Base-by-base conservation (phyloP, 129 eudicot species). In the Flaveria brownii region DNA sequence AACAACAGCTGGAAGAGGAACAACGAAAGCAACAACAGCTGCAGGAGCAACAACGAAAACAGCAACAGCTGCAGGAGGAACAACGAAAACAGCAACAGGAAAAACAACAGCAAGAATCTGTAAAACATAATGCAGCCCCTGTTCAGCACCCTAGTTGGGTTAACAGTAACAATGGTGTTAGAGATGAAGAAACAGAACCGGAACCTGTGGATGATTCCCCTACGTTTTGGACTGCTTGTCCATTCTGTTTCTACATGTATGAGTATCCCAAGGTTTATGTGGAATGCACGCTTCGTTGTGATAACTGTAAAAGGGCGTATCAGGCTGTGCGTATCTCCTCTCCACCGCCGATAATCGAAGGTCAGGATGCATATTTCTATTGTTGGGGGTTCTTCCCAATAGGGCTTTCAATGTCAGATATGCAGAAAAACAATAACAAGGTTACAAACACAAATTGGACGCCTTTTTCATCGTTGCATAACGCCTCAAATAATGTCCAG, bases 301-400 rank as follows among this genome's bases (percentile, higher is more conserved):
- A 87, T 77, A 79, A 88, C 65, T 93, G 98, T 77, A 84, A 79
- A 84, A 83, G 86, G 76, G 98, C 92, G 9, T 93, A 84, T 84
- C 97, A 93, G 64, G 98, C 89, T 2, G 96, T 86, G 22, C 70
- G 20, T 15, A 47, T 94, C 66, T 83, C 87, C 5, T 72, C 83
- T 9, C 98, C 98, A 1, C 96, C 98, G 1, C 88, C 87, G 0
- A 46, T 74, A 42, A 65, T 63, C 16, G 83, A 86, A 74, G 91
- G 90, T 5, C 81, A 70, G 11, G 86, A 85, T 49, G 86, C 87
- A 51, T 89, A 84, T 50, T 80, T 80, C 75, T 80, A 55, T 57
- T 90, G 93, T 77, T 93, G 96, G 97, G 98, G 96, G 7, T 90
- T 74, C 82, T 85, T 87, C 72, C 97, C 97, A 3, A 15, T 93